Base-by-base conservation (phyloP, 352 stramenopile species). In the Plasmopara halstedii region DNA sequence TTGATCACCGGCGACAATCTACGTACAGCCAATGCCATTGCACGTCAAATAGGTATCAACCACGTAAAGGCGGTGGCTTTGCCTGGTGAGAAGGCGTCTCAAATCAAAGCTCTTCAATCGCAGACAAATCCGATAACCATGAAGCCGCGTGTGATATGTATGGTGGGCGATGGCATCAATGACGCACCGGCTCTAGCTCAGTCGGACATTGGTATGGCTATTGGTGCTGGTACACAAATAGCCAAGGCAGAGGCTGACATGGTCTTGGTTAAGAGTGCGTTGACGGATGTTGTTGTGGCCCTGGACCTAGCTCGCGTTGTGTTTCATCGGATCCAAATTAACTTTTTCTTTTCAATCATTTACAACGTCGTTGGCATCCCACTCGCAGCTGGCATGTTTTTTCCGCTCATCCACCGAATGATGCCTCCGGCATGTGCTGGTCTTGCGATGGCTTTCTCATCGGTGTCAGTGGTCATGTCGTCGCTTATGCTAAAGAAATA, bases 161-260 rank as follows among this genome's bases (percentile, higher is more conserved):
- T 98, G 78, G 80, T 96, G 39, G 91, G 93, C 18, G 91, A 98
- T 50, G 92, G 93, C 21, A 95, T 98, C 40, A 98, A 98, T 62
- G 94, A 98, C 65, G 91, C 89, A 6, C 92, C 93, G 9, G 90
- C 94, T 1, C 56, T 98, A 8, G 83, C 87, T 6, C 80, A 95
- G 42, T 87, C 91, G 9, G 87, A 98, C 53, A 70, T 98, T 4
- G 90, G 92, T 6, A 90, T 97, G 64, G 90, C 92, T 1, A 90
- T 94, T 29, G 92, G 89, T 20, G 85, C 90, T 3, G 93, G 90
- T 11, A 97, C 92, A 13, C 75, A 95, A 46, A 90, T 94, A 32
- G 84, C 84, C 13, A 88, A 91, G 51, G 84, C 78, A 0, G 78
- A 90, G 43, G 83, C 83, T 1, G 82, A 95, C 45, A 91, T 95